Percentiles rank a stretch among this genome's conserved stretches.
Conservation (phyloP, 2,329 filamentous ascomycete species). For the Corynespora cassiicola region DNA sequence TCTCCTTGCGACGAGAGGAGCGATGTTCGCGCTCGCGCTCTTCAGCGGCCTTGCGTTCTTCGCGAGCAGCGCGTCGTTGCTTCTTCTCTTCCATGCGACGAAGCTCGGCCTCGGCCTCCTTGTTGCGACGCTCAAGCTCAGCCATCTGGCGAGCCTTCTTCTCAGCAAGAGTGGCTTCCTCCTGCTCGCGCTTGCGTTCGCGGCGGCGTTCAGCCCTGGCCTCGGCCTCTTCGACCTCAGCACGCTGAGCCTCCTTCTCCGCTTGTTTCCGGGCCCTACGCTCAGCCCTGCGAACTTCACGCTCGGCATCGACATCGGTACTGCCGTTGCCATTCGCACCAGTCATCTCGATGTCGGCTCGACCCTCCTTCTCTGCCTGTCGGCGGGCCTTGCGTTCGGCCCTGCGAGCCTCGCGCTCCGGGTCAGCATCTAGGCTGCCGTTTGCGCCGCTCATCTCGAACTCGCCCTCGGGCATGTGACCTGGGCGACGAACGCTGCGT, state of each 20-base stretch:
- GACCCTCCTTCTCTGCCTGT: constrained; percentile 46
- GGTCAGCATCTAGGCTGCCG: constrained; percentile 38
- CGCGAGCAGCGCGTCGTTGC: constrained; percentile 37
- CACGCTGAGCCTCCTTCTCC: constrained; percentile 42
- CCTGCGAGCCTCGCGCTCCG: constrained; percentile 46
- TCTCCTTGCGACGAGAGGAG: constrained; percentile 43
- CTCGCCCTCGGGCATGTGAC: constrained; percentile 30
- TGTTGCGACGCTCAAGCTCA: constrained; percentile 46
- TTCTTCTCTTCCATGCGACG: constrained; percentile 49
- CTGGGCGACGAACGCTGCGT: constrained; percentile 38
- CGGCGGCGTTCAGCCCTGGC: constrained; percentile 44
- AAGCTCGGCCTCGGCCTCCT: constrained; percentile 45
- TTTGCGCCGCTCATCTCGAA: constrained; percentile 29
- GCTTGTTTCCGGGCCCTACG: constrained; percentile 40
- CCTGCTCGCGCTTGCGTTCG: constrained; percentile 45
- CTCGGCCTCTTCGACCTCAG: constrained; percentile 43
- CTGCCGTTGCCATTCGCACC: constrained; percentile 38
- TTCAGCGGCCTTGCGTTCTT: constrained; percentile 37
- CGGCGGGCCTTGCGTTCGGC: constrained; percentile 41
- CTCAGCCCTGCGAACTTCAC: constrained; percentile 46
- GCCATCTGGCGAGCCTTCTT: constrained; percentile 46
- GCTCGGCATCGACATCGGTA: constrained; percentile 39
- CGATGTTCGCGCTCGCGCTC: constrained; percentile 42
- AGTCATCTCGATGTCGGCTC: no score
- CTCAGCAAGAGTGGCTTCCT: constrained; percentile 38